Conservation (phyloP, 139 green algal genomes). For the Closterium sp. region DNA sequence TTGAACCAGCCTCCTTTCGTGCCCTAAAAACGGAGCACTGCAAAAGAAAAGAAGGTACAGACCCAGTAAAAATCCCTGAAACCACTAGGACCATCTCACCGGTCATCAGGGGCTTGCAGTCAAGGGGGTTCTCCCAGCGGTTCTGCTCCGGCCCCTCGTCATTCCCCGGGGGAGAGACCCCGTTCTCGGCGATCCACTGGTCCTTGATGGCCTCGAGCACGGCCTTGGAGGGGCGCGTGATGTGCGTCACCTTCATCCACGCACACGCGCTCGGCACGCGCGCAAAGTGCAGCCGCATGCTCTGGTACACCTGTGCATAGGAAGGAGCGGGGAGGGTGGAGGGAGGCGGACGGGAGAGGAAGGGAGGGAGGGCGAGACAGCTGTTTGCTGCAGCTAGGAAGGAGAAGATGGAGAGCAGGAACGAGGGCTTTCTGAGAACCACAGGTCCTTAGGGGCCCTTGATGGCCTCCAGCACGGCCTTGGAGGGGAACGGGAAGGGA, state of each 20-base stretch:
- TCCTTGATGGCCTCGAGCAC: constrained; percentile 29
- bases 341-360: no score
- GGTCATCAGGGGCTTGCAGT: constrained; percentile 50
- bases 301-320: constrained; percentile 18
- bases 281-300: constrained; percentile 51
- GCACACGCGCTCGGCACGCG: constrained; percentile 31
- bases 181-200: constrained; percentile 24
- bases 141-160: constrained; percentile 36
- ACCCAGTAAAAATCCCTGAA: not conserved
- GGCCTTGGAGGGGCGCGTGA: constrained; percentile 12
- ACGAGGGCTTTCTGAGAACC: no score
- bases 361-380: not conserved
- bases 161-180: constrained; percentile 18
- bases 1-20: no score
- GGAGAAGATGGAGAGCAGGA: no score
- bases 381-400: not conserved
- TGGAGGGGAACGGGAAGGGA: no score
- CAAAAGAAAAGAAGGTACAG: not conserved
- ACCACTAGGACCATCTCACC: not conserved
- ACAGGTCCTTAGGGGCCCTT: no score
- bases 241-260: constrained; percentile 41
- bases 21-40: not conserved
- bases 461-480: no score
- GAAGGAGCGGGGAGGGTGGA: no score
- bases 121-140: constrained; percentile 51